Percentiles rank a stretch among this genome's conserved stretches.
Conservation (phyloP, 2,329 filamentous ascomycete species). For the Fusarium chaquense region DNA sequence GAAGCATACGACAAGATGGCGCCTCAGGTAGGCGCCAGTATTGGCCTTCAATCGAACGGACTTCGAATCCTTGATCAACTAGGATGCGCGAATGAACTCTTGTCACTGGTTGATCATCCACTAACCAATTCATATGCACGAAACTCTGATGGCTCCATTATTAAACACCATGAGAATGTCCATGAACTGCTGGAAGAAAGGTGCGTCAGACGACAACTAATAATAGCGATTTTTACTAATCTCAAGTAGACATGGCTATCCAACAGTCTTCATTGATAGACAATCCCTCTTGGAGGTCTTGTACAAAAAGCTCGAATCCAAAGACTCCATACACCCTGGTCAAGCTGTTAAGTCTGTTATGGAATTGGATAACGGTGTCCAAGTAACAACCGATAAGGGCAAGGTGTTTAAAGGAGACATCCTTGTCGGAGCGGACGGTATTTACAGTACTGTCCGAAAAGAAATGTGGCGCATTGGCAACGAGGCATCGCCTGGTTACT, state of each 20-base stretch:
- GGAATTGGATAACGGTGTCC: neutral
- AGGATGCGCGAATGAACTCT: neutral
- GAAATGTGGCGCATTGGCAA: slow-evolving; percentile 47
- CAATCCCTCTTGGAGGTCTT: slow-evolving; percentile 52
- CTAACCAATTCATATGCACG: neutral
- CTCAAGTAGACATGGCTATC: slow-evolving; percentile 46
- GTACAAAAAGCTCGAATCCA: slow-evolving; percentile 51
- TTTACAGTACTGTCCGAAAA: slow-evolving; percentile 54
- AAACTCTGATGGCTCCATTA: neutral
- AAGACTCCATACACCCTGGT: slow-evolving; percentile 27
- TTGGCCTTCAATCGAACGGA: slow-evolving; percentile 59
- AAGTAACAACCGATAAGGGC: slow-evolving; percentile 1
- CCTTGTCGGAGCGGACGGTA: slow-evolving; percentile 56
- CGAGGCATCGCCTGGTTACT: slow-evolving; percentile 5
- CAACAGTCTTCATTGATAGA: slow-evolving; percentile 53
- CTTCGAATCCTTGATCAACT: slow-evolving; percentile 61
- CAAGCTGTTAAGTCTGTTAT: slow-evolving; percentile 22
- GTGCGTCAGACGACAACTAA: neutral
- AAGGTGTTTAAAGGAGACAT: slow-evolving; percentile 49
- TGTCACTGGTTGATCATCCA: neutral
- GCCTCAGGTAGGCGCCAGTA: slow-evolving; percentile 61
- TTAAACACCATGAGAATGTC: accelerated
- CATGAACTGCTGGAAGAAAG: neutral
- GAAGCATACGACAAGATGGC: slow-evolving; percentile 58
- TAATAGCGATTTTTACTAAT: neutral